Evolutionary conservation across 257 asterid genomes (phyloP).

Genomic region (Petrea volubilis): DNA sequence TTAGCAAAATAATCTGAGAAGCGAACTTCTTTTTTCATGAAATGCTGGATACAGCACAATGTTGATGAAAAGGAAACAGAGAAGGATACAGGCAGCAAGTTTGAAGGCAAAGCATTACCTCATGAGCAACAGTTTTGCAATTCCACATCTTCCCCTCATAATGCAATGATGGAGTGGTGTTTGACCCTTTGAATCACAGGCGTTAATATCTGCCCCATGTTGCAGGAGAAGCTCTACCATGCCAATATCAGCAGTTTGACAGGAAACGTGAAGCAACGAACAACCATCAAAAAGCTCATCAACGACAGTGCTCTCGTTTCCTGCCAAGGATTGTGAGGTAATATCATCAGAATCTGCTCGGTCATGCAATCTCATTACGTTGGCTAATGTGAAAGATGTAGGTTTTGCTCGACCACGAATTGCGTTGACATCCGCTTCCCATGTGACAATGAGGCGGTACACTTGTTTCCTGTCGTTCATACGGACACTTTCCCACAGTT

Average conservation of each 20-base stretch:
- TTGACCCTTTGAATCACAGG: slow-evolving; percentile 68
- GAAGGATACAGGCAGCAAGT: not conserved
- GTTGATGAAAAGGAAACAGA: not conserved
- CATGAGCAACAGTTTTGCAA: slow-evolving; percentile 63
- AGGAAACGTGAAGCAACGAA: slow-evolving; percentile 87
- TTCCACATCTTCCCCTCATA: slow-evolving; percentile 59
- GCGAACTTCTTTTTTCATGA: not conserved
- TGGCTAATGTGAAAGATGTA: slow-evolving; percentile 40
- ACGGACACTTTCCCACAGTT: slow-evolving; percentile 79
- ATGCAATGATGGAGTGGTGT: slow-evolving; percentile 87
- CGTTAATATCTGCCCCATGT: slow-evolving; percentile 65
- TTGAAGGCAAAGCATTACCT: slow-evolving; percentile 47
- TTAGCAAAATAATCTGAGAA: not conserved
- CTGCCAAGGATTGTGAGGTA: slow-evolving; percentile 42
- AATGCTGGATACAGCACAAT: not conserved
- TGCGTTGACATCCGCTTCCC: slow-evolving; percentile 70
- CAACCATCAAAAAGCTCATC: slow-evolving; percentile 60
- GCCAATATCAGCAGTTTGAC: slow-evolving; percentile 84
- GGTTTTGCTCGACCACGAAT: slow-evolving; percentile 52
- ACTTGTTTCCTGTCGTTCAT: slow-evolving; percentile 74
- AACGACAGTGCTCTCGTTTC: slow-evolving; percentile 34
- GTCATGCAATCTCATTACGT: slow-evolving; percentile 40
- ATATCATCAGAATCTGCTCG: slow-evolving; percentile 33
- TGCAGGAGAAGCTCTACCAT: slow-evolving; percentile 95
- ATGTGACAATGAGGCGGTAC: slow-evolving; percentile 73